Base-by-base conservation (phyloP, 352 stramenopile genomes). In the Blastocystis sp. region DNA sequence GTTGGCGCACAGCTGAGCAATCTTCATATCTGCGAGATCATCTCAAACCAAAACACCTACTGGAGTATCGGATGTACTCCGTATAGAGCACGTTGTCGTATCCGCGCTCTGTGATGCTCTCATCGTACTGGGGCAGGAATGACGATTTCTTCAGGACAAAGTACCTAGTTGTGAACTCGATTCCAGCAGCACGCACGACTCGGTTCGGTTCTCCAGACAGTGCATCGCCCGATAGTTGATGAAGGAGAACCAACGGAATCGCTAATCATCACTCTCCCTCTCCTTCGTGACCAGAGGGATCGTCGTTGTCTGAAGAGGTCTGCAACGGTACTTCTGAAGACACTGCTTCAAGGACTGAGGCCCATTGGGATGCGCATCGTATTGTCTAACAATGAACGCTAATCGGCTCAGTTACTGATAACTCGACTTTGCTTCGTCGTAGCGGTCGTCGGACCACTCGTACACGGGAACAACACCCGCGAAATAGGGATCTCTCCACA, bases 181-280 rank as follows among this genome's bases (percentile, higher is more conserved):
- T 37, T n/a, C n/a, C 24, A 50, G 26, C 10, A 45, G 10, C 31
- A 4, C 12, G n/a, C 35, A 74, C n/a, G 41, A n/a, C 9, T 85
- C 74, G 9, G 50, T 85, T 19, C 51, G 24, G 24, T 45, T 66
- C 19, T 69, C 74, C 24, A 85, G 65, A 29, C 74, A 85, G 31
- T 67, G 65, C 74, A 85, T 85, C 1, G 74, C 45, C 2, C 74
- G 74, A 69, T 85, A 85, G 29, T 69, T 85, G 6, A 85, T 41
- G 55, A 67, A 85, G 3, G 74, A 69, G n/a, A 85, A 85, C 74
- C 74, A 85, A 1, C 55, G 31, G 74, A 85, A 85, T n/a, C 70
- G 74, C 74, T 85, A 69, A 9, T 2, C 41, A 4, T 67, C 74
- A 85, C 12, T n/a, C 9, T n/a, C 4, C 0, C 29, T 19, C 37